These are phyloP conservation scores for Sphenostylis stenocarpa DNA, from an alignment of 306 rosid genomes.

Conservation along the genomic window DNA sequence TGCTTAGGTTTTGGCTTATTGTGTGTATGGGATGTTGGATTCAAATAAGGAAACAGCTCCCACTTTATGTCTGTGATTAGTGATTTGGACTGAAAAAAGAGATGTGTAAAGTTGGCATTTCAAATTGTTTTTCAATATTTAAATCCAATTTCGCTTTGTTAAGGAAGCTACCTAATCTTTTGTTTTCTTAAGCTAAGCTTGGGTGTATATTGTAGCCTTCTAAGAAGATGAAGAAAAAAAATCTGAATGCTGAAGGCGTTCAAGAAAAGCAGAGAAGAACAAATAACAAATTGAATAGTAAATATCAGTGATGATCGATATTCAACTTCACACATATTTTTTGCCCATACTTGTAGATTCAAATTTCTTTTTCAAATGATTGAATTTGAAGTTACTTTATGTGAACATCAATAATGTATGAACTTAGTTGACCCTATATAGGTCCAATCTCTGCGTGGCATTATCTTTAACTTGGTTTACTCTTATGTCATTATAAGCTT, in stretches of 20 bases:
- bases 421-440: neutral
- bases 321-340: neutral
- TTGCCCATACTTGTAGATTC: neutral
- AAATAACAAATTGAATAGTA: too few relatives aligned
- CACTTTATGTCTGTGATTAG: neutral
- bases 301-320: neutral
- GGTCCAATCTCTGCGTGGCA: neutral
- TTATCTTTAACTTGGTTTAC: neutral
- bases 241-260: too few relatives aligned
- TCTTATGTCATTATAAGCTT: neutral
- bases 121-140: constrained; percentile 8
- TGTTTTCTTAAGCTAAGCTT: constrained; percentile 23
- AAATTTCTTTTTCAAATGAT: constrained; percentile 10
- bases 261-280: too few relatives aligned
- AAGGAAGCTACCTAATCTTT: constrained; percentile 20
- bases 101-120: neutral
- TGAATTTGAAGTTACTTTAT: neutral
- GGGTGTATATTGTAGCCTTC: too few relatives aligned
- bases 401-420: neutral
- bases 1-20: too few relatives aligned
- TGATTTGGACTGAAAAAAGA: neutral
- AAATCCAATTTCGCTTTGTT: too few relatives aligned
- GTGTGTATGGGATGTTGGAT: constrained; percentile 3
- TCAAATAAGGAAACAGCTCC: constrained; percentile 30
- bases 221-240: too few relatives aligned